Evolutionary conservation across 768 basidiomycete genomes (phyloP), one percentile per base, ranked within the genome.

Genomic region (Trametes sanguinea): DNA sequence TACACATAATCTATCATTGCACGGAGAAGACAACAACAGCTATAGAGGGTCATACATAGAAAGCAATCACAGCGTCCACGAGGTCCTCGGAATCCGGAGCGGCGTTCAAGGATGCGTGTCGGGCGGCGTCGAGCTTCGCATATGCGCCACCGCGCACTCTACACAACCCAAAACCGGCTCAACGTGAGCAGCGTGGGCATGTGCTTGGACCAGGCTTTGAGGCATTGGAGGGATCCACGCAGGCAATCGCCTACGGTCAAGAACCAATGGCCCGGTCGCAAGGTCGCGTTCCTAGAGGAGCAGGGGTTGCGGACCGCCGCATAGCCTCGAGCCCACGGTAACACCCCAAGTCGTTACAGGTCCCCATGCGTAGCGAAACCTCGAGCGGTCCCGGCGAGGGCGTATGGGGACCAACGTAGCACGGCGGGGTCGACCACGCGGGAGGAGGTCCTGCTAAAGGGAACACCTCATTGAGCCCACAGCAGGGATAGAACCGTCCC

Each of bases 341-440:
- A 9, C 51, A 53, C 3, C 51, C 51, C 39, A 53, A 27, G 16
- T 53, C 51, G 17, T 40, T 40, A 37, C 51, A 53, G 10, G 51
- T 53, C 54, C 48, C 48, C 2, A 32, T 27, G 11, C 54, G 44
- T n/a, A 35, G 7, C n/a, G 44, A 8, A 0, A 22, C 32, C 4
- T 14, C n/a, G n/a, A 46, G 29, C 11, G 45, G 33, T 54, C 16
- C 43, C n/a, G 39, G 10, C 14, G 35, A 11, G 7, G 52, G 42
- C 27, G 22, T n/a, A 7, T 54, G 56, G 32, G 51, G 57, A 45
- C 62, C 52, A 9, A 35, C 62, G 30, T 54, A 63, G 57, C 62
- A 63, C 27, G 52, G 22, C 3, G 4, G 6, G 22, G 10, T 53
- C 22, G 29, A 10, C 10, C 9, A 50, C 27, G 7, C 37, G 0